Evolutionary conservation across 495 filamentous ascomycete species (phyloP), one percentile per base, ranked within the genome.

Genomic region (Aspergillus steynii): DNA sequence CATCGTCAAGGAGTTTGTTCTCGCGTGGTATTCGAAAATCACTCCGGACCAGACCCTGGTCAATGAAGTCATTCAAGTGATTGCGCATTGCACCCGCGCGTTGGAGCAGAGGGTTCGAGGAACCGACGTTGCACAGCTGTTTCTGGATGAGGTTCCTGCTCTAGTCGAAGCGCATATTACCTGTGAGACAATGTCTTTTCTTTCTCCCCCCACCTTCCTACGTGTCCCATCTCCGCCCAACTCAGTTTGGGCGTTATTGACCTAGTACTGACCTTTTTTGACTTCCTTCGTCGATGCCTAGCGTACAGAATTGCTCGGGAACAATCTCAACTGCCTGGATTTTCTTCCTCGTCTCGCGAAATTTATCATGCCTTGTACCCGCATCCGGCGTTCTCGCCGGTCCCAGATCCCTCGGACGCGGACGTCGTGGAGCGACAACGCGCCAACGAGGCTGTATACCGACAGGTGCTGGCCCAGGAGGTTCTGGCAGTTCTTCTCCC

Each of bases 11-110:
- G 94, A 97, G 62, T 92, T 91, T 71, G 89, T 98, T 26, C 86
- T 92, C 59, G 89, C 86, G 57, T 99, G 95, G 95, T 99, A 99
- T 75, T 82, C 80, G 51, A 91, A 89, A 68, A 92, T 99, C 70
- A 98, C 94, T 2, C 84, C 92, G 4, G 96, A 99, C 71, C 88
- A 92, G 60, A 80, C 83, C 1, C 90, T 99, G 64, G 87, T 93
- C 55, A 85, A 89, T 66, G 96, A 97, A 74, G 84, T 96, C 49
- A 81, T 98, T 34, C 87, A 88, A 68, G 86, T 96, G 56, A 89
- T 97, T 61, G 95, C 93, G 52, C 92, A 96, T 73, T 92, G 90
- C 69, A 96, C 93, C 20, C 82, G 90, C 50, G 90, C 87, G 12
- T 74, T 99, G 47, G 95, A 97, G 75, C 86, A 95, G 74, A 83